Base-by-base conservation (phyloP, 768 basidiomycete species). In the Rickenella mellea region DNA sequence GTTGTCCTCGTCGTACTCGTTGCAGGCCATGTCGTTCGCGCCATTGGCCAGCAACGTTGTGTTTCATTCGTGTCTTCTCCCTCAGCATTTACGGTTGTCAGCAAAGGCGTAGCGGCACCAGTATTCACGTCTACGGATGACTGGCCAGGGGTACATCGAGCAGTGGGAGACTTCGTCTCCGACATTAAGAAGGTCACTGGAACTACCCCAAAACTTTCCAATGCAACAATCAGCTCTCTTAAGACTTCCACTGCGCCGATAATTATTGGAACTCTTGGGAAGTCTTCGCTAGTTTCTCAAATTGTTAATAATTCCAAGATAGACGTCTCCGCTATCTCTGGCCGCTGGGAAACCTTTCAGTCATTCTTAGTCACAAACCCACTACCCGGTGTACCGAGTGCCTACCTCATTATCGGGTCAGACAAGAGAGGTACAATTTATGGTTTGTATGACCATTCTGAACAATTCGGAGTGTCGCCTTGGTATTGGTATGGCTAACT, bases 391-490 rank as follows among this genome's bases (percentile, higher is more conserved):
- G 65, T 82, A 17, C 57, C 64, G 20, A 70, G 69, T 41, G 82
- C 77, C 24, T 78, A 83, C 58, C 74, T 84, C 29, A 72, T 86
- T 39, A 68, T 79, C 46, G 82, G 82, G 9, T 66, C 76, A 1
- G 82, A 84, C 56, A 78, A 80, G 56, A 64, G 82, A 31, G 82
- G 80, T 7, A 76, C 78, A 0, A 78, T 83, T 26, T 83, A 68
- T 51, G 76, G 69, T 2, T 50, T 83, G 26, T 82, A 83, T 51
- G 78, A 80, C 51, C 72, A 78, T 43, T 77, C 76, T 8, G 80
- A 83, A 53, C 80, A 82, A 52, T 74, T 82, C 54, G 80, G 77
- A 43, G 76, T 80, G 26, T 79, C 77, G 15, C 78, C 78, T n/a
- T 80, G 78, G 77, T 77, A 72, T 46, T 80, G 74, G 74, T 74